Evolutionary conservation across 805 yeast genomes (phyloP).

Genomic region (Naumovozyma dairenensis): DNA sequence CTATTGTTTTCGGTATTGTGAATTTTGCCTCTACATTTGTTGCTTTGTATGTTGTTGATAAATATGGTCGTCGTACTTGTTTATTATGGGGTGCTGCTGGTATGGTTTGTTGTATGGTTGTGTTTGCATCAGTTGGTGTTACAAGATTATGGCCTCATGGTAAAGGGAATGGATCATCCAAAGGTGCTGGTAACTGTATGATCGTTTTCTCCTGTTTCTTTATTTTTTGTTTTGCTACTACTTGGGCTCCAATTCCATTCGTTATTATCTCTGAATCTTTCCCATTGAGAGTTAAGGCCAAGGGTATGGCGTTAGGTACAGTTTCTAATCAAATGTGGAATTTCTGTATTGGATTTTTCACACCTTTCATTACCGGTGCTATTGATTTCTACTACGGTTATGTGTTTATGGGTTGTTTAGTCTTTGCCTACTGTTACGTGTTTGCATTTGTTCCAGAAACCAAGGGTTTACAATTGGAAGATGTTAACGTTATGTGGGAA

Average conservation of each 20-base stretch:
- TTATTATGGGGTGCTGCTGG: constrained; percentile 36
- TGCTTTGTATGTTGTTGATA: constrained; percentile 39
- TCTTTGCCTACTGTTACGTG: constrained; percentile 46
- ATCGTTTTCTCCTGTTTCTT: constrained; percentile 54
- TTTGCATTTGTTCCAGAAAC: constrained; percentile 65
- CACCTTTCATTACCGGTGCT: constrained; percentile 54
- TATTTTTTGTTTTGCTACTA: constrained; percentile 56
- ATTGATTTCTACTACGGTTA: constrained; percentile 63
- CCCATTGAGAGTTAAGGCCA: constrained; percentile 55
- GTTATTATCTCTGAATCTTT: constrained; percentile 54
- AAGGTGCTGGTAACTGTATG: constrained; percentile 56
- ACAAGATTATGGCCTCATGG: constrained; percentile 31
- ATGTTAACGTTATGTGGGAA: constrained; percentile 48
- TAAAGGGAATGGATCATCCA: constrained; percentile 33
- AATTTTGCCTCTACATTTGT: constrained; percentile 43
- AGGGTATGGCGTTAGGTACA: constrained; percentile 44
- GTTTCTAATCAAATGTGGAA: constrained; percentile 55
- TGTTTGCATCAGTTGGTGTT: constrained; percentile 50
- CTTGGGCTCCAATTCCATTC: constrained; percentile 60
- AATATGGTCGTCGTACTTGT: constrained; percentile 38
- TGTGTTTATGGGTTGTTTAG: constrained; percentile 44
- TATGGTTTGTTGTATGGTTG: constrained; percentile 33
- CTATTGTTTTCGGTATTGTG: constrained; percentile 44
- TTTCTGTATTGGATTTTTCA: constrained; percentile 52
- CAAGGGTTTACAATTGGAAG: constrained; percentile 41